A percentile compares a stretch with the other conserved stretches of the same genome.
Evolutionary conservation across 768 basidiomycete genomes (phyloP).

Genomic region (Pleurotus tuber-regium): DNA sequence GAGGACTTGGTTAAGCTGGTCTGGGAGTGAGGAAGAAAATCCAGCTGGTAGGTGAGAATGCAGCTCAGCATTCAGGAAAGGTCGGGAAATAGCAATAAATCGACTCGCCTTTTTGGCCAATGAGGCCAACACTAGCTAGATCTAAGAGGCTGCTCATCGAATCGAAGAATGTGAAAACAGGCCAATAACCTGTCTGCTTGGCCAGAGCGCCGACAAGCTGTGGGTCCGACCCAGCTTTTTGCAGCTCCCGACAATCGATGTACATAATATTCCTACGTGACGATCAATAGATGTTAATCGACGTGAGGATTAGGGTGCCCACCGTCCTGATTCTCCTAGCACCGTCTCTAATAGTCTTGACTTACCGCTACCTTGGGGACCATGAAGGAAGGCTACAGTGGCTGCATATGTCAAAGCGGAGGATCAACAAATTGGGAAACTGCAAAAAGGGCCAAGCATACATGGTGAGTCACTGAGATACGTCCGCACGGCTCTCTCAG

Average conservation of each 20-base stretch:
- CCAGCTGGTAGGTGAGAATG: slow-evolving; percentile 53
- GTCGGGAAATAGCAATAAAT: neutral
- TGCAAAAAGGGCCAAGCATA: slow-evolving; percentile 27
- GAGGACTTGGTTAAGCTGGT: slow-evolving; percentile 84
- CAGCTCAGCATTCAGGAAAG: slow-evolving; percentile 1
- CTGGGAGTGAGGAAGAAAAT: slow-evolving; percentile 70
- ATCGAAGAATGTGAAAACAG: slow-evolving; percentile 82
- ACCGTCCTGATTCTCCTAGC: slow-evolving; percentile 55
- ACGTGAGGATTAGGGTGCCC: slow-evolving; percentile 13
- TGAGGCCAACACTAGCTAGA: slow-evolving; percentile 89
- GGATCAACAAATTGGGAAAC: slow-evolving; percentile 2
- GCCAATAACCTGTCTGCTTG: slow-evolving; percentile 84
- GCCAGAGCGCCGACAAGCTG: slow-evolving; percentile 70
- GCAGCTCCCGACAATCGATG: slow-evolving; percentile 83
- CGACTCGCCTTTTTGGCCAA: slow-evolving; percentile 87
- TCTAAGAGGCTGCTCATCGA: slow-evolving; percentile 84
- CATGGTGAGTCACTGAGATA: slow-evolving; percentile 82
- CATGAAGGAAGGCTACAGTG: slow-evolving; percentile 78
- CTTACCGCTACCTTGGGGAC: slow-evolving; percentile 85
- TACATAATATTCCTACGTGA: slow-evolving; percentile 57
- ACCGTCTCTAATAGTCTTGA: slow-evolving; percentile 52
- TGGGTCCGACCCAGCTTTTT: slow-evolving; percentile 65
- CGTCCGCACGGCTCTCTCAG: slow-evolving; percentile 58
- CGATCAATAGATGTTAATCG: neutral
- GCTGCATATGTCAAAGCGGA: slow-evolving; percentile 31